Percentiles rank a stretch among this genome's conserved stretches.
Evolutionary conservation across 805 yeast genomes (phyloP).

Genomic region (Sporopachydermia quercuum): DNA sequence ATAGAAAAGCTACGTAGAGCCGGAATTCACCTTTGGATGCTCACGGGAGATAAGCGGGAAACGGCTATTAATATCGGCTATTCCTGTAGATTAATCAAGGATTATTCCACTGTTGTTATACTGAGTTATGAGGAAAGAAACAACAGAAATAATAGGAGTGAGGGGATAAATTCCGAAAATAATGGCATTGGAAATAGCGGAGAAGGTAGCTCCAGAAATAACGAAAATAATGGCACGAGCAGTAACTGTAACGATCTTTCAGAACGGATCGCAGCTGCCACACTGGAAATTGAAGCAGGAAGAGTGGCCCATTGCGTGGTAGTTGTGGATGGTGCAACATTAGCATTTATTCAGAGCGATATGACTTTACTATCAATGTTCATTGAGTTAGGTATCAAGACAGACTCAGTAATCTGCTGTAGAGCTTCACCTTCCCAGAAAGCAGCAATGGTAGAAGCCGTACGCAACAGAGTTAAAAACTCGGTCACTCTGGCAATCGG

Average conservation of each 20-base stretch:
- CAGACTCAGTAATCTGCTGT: slow-evolving; percentile 88
- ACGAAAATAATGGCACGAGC: too few relatives aligned
- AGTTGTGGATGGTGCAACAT: slow-evolving; percentile 88
- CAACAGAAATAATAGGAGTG: too few relatives aligned
- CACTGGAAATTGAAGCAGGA: slow-evolving; percentile 56
- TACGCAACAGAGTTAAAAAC: slow-evolving; percentile 50
- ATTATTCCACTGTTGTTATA: slow-evolving; percentile 79
- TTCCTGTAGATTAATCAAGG: slow-evolving; percentile 85
- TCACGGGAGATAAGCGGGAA: slow-evolving; percentile 95
- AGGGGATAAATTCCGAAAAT: slow-evolving; percentile 26
- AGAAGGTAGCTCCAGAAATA: too few relatives aligned
- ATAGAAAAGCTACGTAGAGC: slow-evolving; percentile 87
- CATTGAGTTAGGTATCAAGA: slow-evolving; percentile 69
- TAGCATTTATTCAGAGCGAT: slow-evolving; percentile 60
- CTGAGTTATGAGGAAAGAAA: too few relatives aligned
- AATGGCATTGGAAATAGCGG: slow-evolving; percentile 17
- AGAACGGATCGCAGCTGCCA: slow-evolving; percentile 59
- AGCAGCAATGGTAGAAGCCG: slow-evolving; percentile 72
- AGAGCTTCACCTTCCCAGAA: slow-evolving; percentile 96
- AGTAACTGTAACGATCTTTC: slow-evolving; percentile 44
- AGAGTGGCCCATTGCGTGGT: slow-evolving; percentile 87
- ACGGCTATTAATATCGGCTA: slow-evolving; percentile 96
- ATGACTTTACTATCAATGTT: slow-evolving; percentile 58
- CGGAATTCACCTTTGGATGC: slow-evolving; percentile 93
- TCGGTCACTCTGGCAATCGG: slow-evolving; percentile 92